Conservation (phyloP, 2,329 filamentous ascomycete species). For the Fusarium bulbicola region DNA sequence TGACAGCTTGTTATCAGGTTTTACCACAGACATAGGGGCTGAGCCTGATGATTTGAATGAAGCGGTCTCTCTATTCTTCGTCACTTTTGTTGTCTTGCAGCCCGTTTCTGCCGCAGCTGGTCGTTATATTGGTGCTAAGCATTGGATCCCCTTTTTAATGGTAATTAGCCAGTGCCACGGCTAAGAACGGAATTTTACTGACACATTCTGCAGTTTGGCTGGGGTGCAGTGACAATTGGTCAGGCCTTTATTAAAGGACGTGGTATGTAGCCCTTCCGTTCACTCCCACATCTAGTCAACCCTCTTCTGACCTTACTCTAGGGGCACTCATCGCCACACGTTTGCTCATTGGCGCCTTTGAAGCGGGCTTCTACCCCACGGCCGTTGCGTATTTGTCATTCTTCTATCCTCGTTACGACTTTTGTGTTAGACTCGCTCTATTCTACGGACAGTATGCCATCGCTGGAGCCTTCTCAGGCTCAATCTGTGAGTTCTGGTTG, state of each 20-base stretch:
- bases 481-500: constrained; percentile 32
- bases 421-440: constrained; percentile 39
- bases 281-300: not conserved
- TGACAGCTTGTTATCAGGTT: constrained; percentile 23
- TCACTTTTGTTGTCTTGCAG: constrained; percentile 42
- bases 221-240: constrained; percentile 39
- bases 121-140: constrained; percentile 39
- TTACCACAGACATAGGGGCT: constrained; percentile 41
- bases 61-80: constrained; percentile 42
- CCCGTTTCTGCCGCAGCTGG: constrained; percentile 39
- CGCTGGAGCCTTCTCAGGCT: constrained; percentile 42
- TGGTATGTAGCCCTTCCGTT: constrained; percentile 18
- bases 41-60: constrained; percentile 41
- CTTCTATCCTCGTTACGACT: constrained; percentile 41
- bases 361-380: constrained; percentile 43
- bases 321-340: constrained; percentile 39
- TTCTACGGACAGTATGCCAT: constrained; percentile 44
- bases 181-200: not conserved
- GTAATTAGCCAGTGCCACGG: constrained; percentile 12
- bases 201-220: constrained; percentile 34
- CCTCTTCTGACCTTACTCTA: constrained; percentile 17
- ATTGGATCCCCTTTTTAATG: constrained; percentile 43
- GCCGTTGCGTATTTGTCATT: constrained; percentile 42
- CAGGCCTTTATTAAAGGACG: constrained; percentile 41
- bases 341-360: constrained; percentile 41